These are phyloP conservation scores for Albophoma yamanashiensis DNA, from an alignment of 2,329 filamentous ascomycete genomes.

Conservation along the genomic window DNA sequence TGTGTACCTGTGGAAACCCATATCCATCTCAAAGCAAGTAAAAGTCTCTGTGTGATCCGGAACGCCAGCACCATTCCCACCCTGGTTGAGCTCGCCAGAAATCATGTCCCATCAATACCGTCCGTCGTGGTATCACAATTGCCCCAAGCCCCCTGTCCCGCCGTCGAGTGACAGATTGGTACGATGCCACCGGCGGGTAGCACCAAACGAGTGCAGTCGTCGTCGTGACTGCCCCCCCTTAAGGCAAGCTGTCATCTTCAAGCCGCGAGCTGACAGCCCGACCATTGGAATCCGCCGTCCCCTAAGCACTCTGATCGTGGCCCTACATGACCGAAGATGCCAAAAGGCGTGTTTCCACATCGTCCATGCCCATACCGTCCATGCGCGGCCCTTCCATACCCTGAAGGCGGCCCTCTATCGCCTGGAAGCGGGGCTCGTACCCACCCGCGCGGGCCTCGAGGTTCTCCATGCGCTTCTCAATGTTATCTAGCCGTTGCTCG, in stretches of 20 bases:
- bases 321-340: slow-evolving; percentile 32
- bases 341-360: slow-evolving; percentile 32
- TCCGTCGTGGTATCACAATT: not conserved
- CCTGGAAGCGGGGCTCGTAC: slow-evolving; percentile 34
- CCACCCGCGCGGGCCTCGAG: slow-evolving; percentile 34
- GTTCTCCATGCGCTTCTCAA: slow-evolving; percentile 44
- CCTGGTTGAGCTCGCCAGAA: not conserved
- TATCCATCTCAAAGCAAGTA: slow-evolving; percentile 1
- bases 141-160: not conserved
- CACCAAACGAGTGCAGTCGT: not conserved
- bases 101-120: slow-evolving; percentile 1
- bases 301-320: slow-evolving; percentile 1
- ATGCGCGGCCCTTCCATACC: slow-evolving; percentile 30
- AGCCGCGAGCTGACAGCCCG: too few species aligned
- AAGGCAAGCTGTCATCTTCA: not conserved
- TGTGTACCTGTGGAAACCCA: not conserved
- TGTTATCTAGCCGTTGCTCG: slow-evolving; percentile 36
- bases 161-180: not conserved
- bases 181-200: not conserved
- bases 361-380: slow-evolving; percentile 33
- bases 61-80: slow-evolving; percentile 1
- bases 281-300: not conserved
- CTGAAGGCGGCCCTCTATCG: slow-evolving; percentile 30
- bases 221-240: not conserved
- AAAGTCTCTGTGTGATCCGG: slow-evolving; percentile 1